A percentile compares a stretch with the other conserved stretches of the same genome.
These are phyloP conservation scores for Trichoderma sp. DNA, from an alignment of 2,329 filamentous ascomycete species.

Conservation along the genomic window DNA sequence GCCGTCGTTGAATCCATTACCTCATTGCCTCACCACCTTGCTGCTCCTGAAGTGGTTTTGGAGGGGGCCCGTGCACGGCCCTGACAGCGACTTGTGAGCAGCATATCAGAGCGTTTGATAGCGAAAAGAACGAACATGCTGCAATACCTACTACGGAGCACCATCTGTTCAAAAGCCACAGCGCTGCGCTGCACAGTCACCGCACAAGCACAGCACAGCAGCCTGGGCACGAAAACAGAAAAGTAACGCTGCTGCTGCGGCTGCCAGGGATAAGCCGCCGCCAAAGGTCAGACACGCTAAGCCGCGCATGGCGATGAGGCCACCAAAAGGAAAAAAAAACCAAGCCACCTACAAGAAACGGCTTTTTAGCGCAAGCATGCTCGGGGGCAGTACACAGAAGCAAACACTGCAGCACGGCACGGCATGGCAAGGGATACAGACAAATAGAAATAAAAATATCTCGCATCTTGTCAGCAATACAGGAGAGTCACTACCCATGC, in stretches of 20 bases:
- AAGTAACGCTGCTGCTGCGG: background rate
- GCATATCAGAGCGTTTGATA: background rate
- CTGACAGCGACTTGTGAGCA: background rate
- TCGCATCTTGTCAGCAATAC: background rate
- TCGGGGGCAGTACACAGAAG: background rate
- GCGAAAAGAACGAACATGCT: background rate
- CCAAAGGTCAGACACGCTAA: slow-evolving; percentile 9
- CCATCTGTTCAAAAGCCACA: background rate
- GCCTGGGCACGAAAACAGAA: slow-evolving; percentile 8
- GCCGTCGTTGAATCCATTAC: slow-evolving; percentile 11
- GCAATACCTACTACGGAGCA: no score
- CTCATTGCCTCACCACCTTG: slow-evolving; percentile 9
- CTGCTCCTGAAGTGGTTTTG: slow-evolving; percentile 1
- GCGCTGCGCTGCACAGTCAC: background rate
- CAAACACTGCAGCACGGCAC: background rate
- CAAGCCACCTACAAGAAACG: slow-evolving; percentile 9
- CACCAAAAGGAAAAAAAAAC: background rate
- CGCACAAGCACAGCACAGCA: slow-evolving; percentile 2
- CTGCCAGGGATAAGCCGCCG: slow-evolving; percentile 13
- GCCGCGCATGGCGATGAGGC: slow-evolving; percentile 14
- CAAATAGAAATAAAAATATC: background rate
- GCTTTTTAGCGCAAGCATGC: background rate
- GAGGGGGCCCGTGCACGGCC: slow-evolving; percentile 7
- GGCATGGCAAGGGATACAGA: background rate
- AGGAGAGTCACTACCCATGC: background rate